Percentiles rank a stretch among this genome's conserved stretches.
These are phyloP conservation scores for Acanthamoeba divionensis DNA, from an alignment of 208 protist species.

Conservation along the genomic window DNA sequence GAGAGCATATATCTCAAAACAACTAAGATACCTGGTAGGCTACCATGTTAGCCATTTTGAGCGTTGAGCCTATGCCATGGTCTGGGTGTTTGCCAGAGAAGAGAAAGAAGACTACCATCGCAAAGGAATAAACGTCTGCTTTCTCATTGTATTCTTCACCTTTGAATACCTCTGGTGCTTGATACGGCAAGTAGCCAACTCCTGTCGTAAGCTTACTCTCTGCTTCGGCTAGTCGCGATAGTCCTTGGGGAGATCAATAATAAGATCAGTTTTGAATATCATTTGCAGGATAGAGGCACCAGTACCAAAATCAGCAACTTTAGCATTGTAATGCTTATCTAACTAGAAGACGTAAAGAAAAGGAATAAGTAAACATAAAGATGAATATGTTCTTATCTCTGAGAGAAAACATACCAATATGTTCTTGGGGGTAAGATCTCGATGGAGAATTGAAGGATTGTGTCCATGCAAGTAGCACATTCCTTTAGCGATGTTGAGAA, in stretches of 20 bases:
- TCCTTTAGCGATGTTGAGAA: not conserved
- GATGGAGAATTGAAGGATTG: not conserved
- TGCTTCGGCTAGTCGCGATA: too few relatives aligned
- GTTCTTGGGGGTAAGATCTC: not conserved
- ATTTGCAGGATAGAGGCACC: not conserved
- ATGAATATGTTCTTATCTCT: too few relatives aligned
- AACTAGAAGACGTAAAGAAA: not conserved
- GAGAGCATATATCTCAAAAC: too few relatives aligned
- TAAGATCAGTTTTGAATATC: too few relatives aligned
- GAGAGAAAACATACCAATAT: not conserved
- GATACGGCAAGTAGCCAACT: not conserved
- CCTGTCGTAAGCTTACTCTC: not conserved
- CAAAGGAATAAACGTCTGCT: slow-evolving; percentile 18
- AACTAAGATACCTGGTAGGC: too few relatives aligned
- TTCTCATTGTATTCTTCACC: not conserved
- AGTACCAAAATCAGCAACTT: not conserved
- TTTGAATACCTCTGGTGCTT: slow-evolving; percentile 16
- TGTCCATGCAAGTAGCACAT: slow-evolving; percentile 15
- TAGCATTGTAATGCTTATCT: not conserved
- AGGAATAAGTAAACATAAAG: too few relatives aligned
- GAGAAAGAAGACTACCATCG: not conserved
- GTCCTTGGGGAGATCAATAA: too few relatives aligned
- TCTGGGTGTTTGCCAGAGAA: not conserved
- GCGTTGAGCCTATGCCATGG: not conserved
- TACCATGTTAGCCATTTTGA: slow-evolving; percentile 28